Percentiles rank a stretch among this genome's conserved stretches.
Evolutionary conservation across 176 grass and related monocot species (phyloP).

Genomic region (Musa schizocarpa): DNA sequence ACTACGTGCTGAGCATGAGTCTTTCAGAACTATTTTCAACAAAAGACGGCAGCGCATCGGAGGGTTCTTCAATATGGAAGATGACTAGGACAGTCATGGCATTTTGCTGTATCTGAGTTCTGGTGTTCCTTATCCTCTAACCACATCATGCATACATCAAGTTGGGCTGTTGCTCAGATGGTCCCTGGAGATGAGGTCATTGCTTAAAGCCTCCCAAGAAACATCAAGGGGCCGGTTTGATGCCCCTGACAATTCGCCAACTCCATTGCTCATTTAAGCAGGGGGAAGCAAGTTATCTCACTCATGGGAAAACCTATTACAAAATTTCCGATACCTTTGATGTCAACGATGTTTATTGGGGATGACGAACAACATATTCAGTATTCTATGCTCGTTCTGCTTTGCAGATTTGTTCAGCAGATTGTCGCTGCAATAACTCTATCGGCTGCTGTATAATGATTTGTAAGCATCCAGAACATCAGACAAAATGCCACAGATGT

Average conservation of each 20-base stretch:
- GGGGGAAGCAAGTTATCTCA: not conserved
- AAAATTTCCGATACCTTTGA: too few species aligned
- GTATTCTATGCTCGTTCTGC: too few species aligned
- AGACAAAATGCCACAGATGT: too few species aligned
- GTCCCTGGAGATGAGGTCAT: not conserved
- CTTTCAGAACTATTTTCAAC: conserved; percentile 67
- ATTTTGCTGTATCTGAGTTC: not conserved
- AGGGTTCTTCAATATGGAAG: conserved; percentile 28
- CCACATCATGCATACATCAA: not conserved
- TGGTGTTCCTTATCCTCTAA: not conserved
- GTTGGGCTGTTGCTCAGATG: not conserved
- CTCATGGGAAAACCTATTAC: too few species aligned
- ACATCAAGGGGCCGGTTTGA: not conserved
- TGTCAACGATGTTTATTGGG: too few species aligned
- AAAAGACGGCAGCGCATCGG: conserved; percentile 49
- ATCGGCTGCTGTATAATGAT: too few species aligned
- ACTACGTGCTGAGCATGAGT: conserved; percentile 71
- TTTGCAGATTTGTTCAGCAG: too few species aligned
- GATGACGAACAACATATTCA: too few species aligned
- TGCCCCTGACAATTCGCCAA: not conserved
- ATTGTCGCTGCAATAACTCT: too few species aligned
- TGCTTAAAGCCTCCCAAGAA: not conserved
- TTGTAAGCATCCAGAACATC: too few species aligned
- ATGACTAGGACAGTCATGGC: conserved; percentile 21
- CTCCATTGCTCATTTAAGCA: not conserved